These are phyloP conservation scores for Pneumocystis canis DNA, from an alignment of 1,139 yeast species.

Conservation along the genomic window DNA sequence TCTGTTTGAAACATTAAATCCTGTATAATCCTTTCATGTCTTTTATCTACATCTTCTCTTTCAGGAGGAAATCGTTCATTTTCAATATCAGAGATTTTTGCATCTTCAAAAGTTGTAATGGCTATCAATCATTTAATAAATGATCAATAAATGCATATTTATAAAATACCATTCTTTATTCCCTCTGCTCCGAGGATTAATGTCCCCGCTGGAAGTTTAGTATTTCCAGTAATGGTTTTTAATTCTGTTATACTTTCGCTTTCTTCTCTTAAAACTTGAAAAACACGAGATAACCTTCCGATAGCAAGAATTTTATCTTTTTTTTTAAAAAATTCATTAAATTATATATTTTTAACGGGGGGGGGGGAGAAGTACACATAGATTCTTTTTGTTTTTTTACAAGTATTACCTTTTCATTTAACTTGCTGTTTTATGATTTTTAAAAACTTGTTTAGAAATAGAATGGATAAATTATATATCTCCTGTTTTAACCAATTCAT, in stretches of 20 bases:
- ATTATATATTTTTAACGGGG: too few species aligned
- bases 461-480: too few species aligned
- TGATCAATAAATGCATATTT: not conserved
- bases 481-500: too few species aligned
- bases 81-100: conserved; percentile 60
- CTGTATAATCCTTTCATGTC: not conserved
- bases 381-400: too few species aligned
- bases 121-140: conserved; percentile 32
- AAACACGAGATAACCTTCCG: conserved; percentile 89
- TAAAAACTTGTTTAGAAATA: too few species aligned
- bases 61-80: conserved; percentile 90
- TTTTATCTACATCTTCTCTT: conserved; percentile 28
- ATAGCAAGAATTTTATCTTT: conserved; percentile 88
- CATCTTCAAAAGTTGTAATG: conserved; percentile 67
- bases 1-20: not conserved
- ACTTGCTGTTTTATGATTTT: too few species aligned
- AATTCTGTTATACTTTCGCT: conserved; percentile 75
- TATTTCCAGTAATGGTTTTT: conserved; percentile 47
- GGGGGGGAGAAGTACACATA: too few species aligned
- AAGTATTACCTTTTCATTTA: too few species aligned
- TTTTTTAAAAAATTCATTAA: too few species aligned
- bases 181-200: conserved; percentile 74
- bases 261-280: conserved; percentile 75
- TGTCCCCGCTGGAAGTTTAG: conserved; percentile 75
- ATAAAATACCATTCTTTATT: conserved; percentile 23